Percentiles rank a stretch among this genome's conserved stretches.
Evolutionary conservation across 768 basidiomycete genomes (phyloP).

Genomic region (Suillus plorans): DNA sequence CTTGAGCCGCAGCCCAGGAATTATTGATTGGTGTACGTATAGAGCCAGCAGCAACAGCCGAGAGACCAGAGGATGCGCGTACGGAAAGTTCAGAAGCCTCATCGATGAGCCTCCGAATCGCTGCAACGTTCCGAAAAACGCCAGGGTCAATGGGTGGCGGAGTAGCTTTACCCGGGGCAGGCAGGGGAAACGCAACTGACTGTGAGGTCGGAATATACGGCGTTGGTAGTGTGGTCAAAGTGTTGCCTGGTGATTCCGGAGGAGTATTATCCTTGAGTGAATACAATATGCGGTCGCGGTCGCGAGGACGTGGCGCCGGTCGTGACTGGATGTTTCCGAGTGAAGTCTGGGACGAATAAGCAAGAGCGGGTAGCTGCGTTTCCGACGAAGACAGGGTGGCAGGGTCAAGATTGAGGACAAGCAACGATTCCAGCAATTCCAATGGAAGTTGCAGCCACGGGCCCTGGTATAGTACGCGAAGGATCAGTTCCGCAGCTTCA

Average conservation of each 20-base stretch:
- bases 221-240: conserved; percentile 35
- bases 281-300: conserved; percentile 47
- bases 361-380: conserved; percentile 36
- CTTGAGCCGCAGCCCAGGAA: conserved; percentile 65
- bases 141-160: conserved; percentile 91
- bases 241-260: conserved; percentile 43
- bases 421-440: conserved; percentile 81
- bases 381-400: conserved; percentile 54
- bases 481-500: background rate
- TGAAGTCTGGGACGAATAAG: conserved; percentile 11
- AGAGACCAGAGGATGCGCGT: conserved; percentile 82
- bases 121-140: conserved; percentile 73
- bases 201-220: conserved; percentile 28
- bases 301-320: conserved; percentile 22
- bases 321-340: conserved; percentile 13
- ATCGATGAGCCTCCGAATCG: conserved; percentile 81
- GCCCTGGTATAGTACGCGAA: conserved; percentile 50
- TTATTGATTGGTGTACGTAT: conserved; percentile 47
- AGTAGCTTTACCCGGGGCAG: conserved; percentile 62
- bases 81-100: conserved; percentile 88
- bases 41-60: conserved; percentile 69
- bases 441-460: conserved; percentile 90
- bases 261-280: conserved; percentile 43
- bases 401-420: conserved; percentile 77
- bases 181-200: conserved; percentile 49